Conservation (phyloP, 108 stramenopile genomes). For the Fragilariopsis cylindrus region DNA sequence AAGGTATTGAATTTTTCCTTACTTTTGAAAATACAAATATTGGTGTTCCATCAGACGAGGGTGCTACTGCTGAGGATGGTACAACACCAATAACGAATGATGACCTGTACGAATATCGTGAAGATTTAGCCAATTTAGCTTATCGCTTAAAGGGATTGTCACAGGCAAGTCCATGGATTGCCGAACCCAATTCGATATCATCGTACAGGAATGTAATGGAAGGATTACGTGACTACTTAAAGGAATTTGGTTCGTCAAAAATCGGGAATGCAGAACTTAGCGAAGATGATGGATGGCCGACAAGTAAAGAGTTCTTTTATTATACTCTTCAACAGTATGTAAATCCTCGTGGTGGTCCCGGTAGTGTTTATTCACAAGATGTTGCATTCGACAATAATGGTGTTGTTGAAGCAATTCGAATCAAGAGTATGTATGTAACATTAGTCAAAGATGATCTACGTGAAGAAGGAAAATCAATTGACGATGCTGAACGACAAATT, state of each 20-base stretch:
- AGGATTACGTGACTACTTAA: constrained; percentile 43
- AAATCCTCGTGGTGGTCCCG: constrained; percentile 31
- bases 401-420: constrained; percentile 42
- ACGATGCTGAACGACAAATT: constrained; percentile 64
- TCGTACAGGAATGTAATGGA: constrained; percentile 61
- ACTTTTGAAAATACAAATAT: constrained; percentile 31
- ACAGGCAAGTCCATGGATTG: constrained; percentile 57
- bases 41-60: too few relatives aligned
- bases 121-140: constrained; percentile 44
- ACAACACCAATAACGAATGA: not conserved
- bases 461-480: constrained; percentile 38
- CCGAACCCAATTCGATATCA: constrained; percentile 48
- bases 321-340: constrained; percentile 31
- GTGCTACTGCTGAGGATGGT: constrained; percentile 11
- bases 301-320: constrained; percentile 53
- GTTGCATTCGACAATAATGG: constrained; percentile 39
- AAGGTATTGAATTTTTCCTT: constrained; percentile 43
- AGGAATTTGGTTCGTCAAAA: constrained; percentile 16
- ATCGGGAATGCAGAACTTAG: constrained; percentile 43
- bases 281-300: constrained; percentile 50
- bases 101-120: constrained; percentile 48
- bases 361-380: constrained; percentile 46
- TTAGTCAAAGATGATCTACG: constrained; percentile 38
- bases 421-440: constrained; percentile 47
- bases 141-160: constrained; percentile 42